These are phyloP conservation scores for Reticulascus tulasneorum DNA, from an alignment of 2,329 filamentous ascomycete genomes.

Conservation along the genomic window DNA sequence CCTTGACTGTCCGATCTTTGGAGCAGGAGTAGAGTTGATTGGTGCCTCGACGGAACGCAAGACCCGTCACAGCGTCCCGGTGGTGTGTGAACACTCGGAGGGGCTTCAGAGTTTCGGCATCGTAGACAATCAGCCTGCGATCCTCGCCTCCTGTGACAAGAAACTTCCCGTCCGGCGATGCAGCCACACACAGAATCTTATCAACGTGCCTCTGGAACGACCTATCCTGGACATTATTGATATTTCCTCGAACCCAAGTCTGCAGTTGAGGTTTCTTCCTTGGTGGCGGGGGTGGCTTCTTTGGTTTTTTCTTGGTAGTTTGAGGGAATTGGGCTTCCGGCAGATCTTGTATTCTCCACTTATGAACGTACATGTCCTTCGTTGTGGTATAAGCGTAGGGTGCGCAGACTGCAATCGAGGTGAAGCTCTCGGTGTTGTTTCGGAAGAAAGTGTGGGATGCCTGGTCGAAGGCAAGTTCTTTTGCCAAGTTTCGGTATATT, in stretches of 20 bases:
- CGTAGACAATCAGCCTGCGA: slow-evolving; percentile 81
- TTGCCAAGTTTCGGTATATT: slow-evolving; percentile 76
- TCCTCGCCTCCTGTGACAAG: slow-evolving; percentile 88
- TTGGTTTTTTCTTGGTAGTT: slow-evolving; percentile 51
- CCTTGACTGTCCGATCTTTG: slow-evolving; percentile 89
- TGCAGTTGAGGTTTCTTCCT: slow-evolving; percentile 60
- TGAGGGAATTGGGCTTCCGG: slow-evolving; percentile 57
- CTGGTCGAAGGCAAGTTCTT: slow-evolving; percentile 64
- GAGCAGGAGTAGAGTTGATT: slow-evolving; percentile 92
- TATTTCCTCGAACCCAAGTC: slow-evolving; percentile 59
- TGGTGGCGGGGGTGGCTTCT: slow-evolving; percentile 54
- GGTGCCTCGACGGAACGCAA: slow-evolving; percentile 81
- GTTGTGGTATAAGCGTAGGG: slow-evolving; percentile 85
- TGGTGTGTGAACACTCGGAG: slow-evolving; percentile 87
- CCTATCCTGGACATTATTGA: slow-evolving; percentile 56
- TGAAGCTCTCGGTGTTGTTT: slow-evolving; percentile 73
- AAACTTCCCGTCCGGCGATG: slow-evolving; percentile 84
- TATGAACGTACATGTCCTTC: slow-evolving; percentile 79
- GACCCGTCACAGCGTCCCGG: slow-evolving; percentile 77
- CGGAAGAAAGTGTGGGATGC: slow-evolving; percentile 71
- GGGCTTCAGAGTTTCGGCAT: slow-evolving; percentile 72
- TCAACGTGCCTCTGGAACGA: slow-evolving; percentile 74
- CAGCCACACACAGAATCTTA: slow-evolving; percentile 77
- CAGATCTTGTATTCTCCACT: slow-evolving; percentile 78
- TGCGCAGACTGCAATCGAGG: slow-evolving; percentile 71